Percentiles rank a stretch among this genome's conserved stretches.
These are phyloP conservation scores for Beauveria caledonica DNA, from an alignment of 2,329 filamentous ascomycete genomes.

Conservation along the genomic window DNA sequence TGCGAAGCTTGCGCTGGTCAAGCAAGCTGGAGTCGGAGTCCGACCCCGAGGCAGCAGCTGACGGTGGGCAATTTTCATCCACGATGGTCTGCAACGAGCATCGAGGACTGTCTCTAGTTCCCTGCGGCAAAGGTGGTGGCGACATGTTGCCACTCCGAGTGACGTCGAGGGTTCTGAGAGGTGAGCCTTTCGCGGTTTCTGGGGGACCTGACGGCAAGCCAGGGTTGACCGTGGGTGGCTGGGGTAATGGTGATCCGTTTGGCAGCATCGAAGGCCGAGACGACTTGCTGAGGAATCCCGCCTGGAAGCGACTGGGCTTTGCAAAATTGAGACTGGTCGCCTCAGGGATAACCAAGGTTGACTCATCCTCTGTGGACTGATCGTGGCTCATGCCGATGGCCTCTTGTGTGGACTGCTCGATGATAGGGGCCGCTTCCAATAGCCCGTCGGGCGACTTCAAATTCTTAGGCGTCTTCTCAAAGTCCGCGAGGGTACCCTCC, in stretches of 20 bases:
- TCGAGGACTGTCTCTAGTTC: constrained; percentile 25
- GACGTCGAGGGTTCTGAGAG: constrained; percentile 43
- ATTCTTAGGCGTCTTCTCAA: constrained; percentile 80
- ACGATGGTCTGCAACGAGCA: constrained; percentile 28
- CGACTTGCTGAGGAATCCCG: constrained; percentile 68
- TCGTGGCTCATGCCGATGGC: background rate
- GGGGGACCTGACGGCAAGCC: constrained; percentile 42
- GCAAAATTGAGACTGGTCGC: constrained; percentile 21
- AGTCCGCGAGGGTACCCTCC: constrained; percentile 78
- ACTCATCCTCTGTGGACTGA: constrained; percentile 39
- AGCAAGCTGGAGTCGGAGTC: constrained; percentile 44
- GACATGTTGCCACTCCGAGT: constrained; percentile 43
- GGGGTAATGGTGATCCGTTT: constrained; percentile 54
- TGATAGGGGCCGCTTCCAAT: constrained; percentile 38
- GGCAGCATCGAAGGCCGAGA: constrained; percentile 30
- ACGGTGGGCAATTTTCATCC: constrained; percentile 46
- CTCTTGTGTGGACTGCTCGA: constrained; percentile 11
- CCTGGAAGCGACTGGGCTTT: constrained; percentile 73
- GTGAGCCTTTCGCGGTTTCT: constrained; percentile 26
- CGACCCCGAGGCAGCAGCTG: constrained; percentile 28
- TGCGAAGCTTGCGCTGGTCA: constrained; percentile 47
- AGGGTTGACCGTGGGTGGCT: constrained; percentile 47
- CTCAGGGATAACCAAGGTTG: constrained; percentile 49
- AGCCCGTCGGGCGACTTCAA: constrained; percentile 44
- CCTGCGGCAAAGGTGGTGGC: constrained; percentile 29